Evolutionary conservation across 768 basidiomycete species (phyloP).

Genomic region (Cystobasidium ongulense): DNA sequence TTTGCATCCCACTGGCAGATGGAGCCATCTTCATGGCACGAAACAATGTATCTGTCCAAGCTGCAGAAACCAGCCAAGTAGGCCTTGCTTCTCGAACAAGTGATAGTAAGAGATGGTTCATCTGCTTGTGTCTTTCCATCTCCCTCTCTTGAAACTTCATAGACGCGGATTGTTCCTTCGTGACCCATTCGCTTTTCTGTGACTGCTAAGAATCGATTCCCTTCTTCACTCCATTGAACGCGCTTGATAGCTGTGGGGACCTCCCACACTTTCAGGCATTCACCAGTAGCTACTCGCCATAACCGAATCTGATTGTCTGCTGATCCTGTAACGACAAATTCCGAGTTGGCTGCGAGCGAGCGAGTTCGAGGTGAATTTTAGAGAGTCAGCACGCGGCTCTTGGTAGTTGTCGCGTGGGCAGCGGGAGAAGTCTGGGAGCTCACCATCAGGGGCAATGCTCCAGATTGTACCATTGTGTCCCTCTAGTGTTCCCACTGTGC

Average conservation of each 20-base stretch:
- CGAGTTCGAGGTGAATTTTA: background rate
- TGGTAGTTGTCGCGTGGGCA: conserved; percentile 43
- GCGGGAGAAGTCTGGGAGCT: conserved; percentile 41
- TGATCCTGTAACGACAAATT: conserved; percentile 77
- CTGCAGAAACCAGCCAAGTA: conserved; percentile 89
- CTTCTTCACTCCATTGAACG: conserved; percentile 81
- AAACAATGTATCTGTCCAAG: conserved; percentile 67
- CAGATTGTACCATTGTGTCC: conserved; percentile 94
- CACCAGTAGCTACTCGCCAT: conserved; percentile 81
- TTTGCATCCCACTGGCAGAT: conserved; percentile 70
- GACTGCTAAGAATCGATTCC: conserved; percentile 68
- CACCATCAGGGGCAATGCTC: conserved; percentile 83
- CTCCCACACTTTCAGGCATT: conserved; percentile 91
- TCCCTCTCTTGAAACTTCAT: conserved; percentile 75
- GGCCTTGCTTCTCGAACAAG: conserved; percentile 68
- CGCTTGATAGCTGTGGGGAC: conserved; percentile 97
- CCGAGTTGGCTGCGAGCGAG: conserved; percentile 59
- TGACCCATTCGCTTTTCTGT: conserved; percentile 95
- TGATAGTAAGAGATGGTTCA: conserved; percentile 38
- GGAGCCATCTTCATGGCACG: conserved; percentile 94
- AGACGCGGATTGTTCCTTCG: conserved; percentile 84
- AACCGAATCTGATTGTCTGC: conserved; percentile 88
- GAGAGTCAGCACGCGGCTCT: conserved; percentile 44
- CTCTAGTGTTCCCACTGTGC: conserved; percentile 73
- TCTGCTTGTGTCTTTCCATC: conserved; percentile 50